Evolutionary conservation across 2,329 filamentous ascomycete species (phyloP).

Genomic region (Trichoderma semiorbis): DNA sequence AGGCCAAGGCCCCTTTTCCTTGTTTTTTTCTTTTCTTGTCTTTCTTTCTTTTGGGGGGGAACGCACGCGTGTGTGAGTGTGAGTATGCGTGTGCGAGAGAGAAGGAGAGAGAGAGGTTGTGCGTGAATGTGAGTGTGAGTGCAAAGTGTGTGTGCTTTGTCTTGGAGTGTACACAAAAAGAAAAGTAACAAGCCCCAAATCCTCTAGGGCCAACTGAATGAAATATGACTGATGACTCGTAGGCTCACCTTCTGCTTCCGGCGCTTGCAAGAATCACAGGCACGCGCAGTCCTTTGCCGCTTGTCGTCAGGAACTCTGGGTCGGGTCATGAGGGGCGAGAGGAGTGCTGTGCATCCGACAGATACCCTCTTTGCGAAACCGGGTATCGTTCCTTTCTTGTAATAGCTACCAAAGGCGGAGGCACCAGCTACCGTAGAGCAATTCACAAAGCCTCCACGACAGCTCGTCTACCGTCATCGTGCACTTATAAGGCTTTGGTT

Average conservation of each 20-base stretch:
- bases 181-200: background rate
- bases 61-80: background rate
- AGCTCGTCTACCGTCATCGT: constrained; percentile 9
- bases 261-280: constrained; percentile 62
- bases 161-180: background rate
- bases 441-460: constrained; percentile 14
- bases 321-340: constrained; percentile 43
- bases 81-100: background rate
- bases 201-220: background rate
- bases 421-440: constrained; percentile 7
- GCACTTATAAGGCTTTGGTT: constrained; percentile 9
- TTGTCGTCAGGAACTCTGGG: constrained; percentile 56
- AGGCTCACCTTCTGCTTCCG: constrained; percentile 63
- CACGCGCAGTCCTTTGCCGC: constrained; percentile 59
- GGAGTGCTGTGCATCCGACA: constrained; percentile 5
- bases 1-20: background rate
- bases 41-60: background rate
- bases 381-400: constrained; percentile 1
- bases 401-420: constrained; percentile 1
- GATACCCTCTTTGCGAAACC: constrained; percentile 2
- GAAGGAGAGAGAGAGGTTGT: background rate
- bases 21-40: background rate
- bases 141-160: background rate
- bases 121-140: background rate
- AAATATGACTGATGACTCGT: constrained; percentile 7